Evolutionary conservation across 179 eudicot species (phyloP).

Genomic region (Amaranthus tricolor): DNA sequence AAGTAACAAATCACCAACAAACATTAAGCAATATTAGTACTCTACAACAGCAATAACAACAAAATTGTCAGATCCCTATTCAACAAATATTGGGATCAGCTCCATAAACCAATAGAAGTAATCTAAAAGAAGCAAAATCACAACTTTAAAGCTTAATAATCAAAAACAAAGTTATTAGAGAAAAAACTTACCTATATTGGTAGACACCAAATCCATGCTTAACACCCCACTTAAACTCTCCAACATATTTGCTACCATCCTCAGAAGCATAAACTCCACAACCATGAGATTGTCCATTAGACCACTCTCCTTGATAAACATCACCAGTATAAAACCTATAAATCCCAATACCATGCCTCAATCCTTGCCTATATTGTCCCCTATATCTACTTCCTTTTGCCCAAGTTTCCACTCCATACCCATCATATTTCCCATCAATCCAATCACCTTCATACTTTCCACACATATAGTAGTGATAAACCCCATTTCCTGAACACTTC

Average conservation of each 20-base stretch:
- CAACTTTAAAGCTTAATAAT: neutral
- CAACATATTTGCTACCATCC: conserved; percentile 93
- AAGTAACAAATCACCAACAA: neutral
- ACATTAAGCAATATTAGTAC: neutral
- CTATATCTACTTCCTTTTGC: conserved; percentile 88
- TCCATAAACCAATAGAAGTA: neutral
- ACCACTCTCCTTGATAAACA: conserved; percentile 94
- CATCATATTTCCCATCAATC: conserved; percentile 96
- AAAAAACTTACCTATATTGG: conserved; percentile 67
- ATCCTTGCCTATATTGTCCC: conserved; percentile 86
- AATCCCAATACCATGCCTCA: conserved; percentile 93
- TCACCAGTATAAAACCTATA: conserved; percentile 93
- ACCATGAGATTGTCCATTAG: conserved; percentile 91
- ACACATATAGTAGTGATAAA: conserved; percentile 87
- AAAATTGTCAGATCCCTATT: no score
- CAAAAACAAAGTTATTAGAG: neutral
- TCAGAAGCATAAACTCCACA: conserved; percentile 86
- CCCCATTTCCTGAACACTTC: conserved; percentile 93
- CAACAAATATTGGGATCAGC: no score
- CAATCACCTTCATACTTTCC: conserved; percentile 98
- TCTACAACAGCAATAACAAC: no score
- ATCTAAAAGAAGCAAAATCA: neutral
- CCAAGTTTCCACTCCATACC: conserved; percentile 96
- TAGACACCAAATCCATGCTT: conserved; percentile 96
- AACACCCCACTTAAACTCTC: conserved; percentile 95